Conservation (phyloP, 2,329 filamentous ascomycete genomes). For the Thelonectria blattea region DNA sequence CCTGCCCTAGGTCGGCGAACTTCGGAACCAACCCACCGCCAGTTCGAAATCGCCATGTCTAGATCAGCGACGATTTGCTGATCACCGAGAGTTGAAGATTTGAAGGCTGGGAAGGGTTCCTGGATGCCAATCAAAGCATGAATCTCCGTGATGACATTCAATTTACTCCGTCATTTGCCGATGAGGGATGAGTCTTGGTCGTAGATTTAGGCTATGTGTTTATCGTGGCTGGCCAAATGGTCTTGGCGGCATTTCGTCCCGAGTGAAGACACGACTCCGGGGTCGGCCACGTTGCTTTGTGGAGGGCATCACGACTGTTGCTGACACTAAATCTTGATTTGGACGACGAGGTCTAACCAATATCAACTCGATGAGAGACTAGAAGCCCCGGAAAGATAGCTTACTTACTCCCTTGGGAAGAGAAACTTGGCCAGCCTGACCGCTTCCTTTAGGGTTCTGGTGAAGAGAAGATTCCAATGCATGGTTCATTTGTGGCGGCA, state of each 20-base stretch:
- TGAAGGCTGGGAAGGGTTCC: neutral
- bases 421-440: slow-evolving; percentile 1
- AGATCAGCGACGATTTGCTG: neutral
- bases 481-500: slow-evolving; percentile 9
- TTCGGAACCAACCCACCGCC: neutral
- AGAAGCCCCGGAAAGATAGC: slow-evolving; percentile 9
- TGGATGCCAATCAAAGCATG: neutral
- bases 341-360: neutral
- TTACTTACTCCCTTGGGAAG: slow-evolving; percentile 1
- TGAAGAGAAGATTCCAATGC: neutral
- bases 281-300: neutral
- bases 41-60: neutral
- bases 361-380: neutral
- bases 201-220: neutral
- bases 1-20: neutral
- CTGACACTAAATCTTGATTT: neutral
- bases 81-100: neutral
- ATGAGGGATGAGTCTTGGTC: neutral
- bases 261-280: neutral
- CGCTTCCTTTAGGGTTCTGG: neutral
- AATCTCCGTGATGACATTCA: slow-evolving; percentile 1
- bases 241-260: neutral
- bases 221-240: neutral
- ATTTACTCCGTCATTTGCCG: slow-evolving; percentile 3
- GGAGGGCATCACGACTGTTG: neutral